These are phyloP conservation scores for Cyclotella cryptica DNA, from an alignment of 108 stramenopile species.

Conservation along the genomic window DNA sequence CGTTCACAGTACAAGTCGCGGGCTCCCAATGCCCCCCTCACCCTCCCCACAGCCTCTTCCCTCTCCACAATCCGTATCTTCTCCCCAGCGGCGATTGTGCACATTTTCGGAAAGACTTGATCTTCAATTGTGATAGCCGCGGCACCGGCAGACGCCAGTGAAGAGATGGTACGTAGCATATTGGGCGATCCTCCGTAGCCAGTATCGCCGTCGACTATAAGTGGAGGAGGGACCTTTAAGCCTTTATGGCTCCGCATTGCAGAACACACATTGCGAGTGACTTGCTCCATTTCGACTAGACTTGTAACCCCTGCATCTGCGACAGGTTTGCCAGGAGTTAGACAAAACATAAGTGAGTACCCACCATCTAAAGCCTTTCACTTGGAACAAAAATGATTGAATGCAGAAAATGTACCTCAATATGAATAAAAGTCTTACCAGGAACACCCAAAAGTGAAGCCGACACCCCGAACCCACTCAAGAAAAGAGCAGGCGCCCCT, in stretches of 20 bases:
- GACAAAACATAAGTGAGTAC: too few relatives aligned
- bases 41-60: constrained; percentile 42
- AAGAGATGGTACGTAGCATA: constrained; percentile 58
- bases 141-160: constrained; percentile 52
- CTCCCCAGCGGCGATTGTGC: constrained; percentile 60
- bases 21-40: constrained; percentile 54
- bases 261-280: constrained; percentile 36
- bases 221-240: constrained; percentile 14
- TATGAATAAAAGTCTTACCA: constrained; percentile 10
- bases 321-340: background rate
- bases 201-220: constrained; percentile 71
- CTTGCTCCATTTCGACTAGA: constrained; percentile 56
- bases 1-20: constrained; percentile 23
- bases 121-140: constrained; percentile 73
- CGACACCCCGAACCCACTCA: constrained; percentile 66
- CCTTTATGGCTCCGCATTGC: background rate
- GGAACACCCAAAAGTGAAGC: constrained; percentile 57
- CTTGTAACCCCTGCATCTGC: constrained; percentile 58
- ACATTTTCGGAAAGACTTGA: constrained; percentile 65
- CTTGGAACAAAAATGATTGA: too few relatives aligned
- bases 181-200: constrained; percentile 68
- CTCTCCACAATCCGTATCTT: constrained; percentile 43
- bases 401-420: background rate
- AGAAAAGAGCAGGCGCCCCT: constrained; percentile 50
- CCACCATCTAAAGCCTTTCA: too few relatives aligned